Base-by-base conservation (phyloP, 1,139 yeast genomes). In the Candida sp. region DNA sequence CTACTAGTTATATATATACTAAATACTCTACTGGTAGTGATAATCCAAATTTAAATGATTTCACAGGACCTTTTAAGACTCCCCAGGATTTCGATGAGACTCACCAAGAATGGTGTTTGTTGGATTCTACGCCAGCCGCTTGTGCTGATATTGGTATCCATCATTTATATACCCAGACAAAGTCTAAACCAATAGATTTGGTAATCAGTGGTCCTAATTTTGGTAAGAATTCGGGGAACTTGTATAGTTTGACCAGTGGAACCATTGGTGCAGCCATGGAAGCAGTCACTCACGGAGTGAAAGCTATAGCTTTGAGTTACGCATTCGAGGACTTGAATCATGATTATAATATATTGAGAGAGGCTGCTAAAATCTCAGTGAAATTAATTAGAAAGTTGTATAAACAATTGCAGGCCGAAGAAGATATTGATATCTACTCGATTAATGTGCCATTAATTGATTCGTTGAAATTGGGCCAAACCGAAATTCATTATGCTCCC, bases 211-310 rank as follows among this genome's bases (percentile, higher is more conserved):
- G 99, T 0, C 99, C 99, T 6, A 93, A 93, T 61, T 93, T 86
- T 53, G 99, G 99, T 23, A 81, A 96, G 58, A 93, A 93, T 63
- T 83, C 97, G 2, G 81, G 93, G 33, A 89, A 95, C n/a, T 78
- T 93, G 38, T 93, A 90, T 61, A 87, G 90, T 45, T 77, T 93
- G 56, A 82, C 97, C 8, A 84, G 95, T 54, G 99, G 99, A n/a
- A 93, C 99, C 1, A 87, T 93, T 23, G 99, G 99, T 22, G 98
- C 97, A 1, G 95, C 97, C 0, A 81, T 91, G 90, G 99, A 93
- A 64, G 95, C 93, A 1, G 88, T 87, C 2, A 79, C 93, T 37
- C 84, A 88, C 48, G 91, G 90, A 1, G 77, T 77, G 33, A 82
- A 75, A 54, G 70, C 96, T 3, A 75, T 93, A 48, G 97, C 96